These are phyloP conservation scores for Populus deltoides DNA, from an alignment of 345 rosid genomes.

Conservation along the genomic window DNA sequence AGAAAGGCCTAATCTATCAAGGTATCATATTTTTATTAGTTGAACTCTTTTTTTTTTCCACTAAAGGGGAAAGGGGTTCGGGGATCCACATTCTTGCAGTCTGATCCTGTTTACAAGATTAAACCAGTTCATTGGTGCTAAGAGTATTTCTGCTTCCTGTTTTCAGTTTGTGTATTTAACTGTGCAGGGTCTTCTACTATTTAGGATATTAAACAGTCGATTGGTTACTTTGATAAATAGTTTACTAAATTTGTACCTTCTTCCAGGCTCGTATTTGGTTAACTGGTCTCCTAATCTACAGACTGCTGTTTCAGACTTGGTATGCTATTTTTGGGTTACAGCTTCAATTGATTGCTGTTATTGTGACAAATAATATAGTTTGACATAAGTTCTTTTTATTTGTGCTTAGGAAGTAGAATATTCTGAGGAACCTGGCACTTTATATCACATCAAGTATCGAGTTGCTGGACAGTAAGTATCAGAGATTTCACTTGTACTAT, in stretches of 20 bases:
- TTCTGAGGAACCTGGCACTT: constrained; percentile 85
- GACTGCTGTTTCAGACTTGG: constrained; percentile 99
- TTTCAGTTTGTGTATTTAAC: not conserved
- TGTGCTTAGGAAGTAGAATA: constrained; percentile 87
- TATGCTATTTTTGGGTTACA: constrained; percentile 38
- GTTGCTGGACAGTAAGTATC: constrained; percentile 93
- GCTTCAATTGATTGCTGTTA: constrained; percentile 4
- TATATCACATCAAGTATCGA: constrained; percentile 89
- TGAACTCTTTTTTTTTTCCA: not conserved
- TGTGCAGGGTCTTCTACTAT: not conserved
- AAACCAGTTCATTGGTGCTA: not conserved
- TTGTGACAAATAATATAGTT: not conserved
- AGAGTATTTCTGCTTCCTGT: not conserved
- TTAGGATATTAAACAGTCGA: not conserved
- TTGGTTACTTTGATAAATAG: constrained; percentile 7
- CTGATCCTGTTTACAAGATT: not conserved
- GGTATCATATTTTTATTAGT: constrained; percentile 32
- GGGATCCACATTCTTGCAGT: not conserved
- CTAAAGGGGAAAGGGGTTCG: too few relatives aligned
- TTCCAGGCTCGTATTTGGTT: constrained; percentile 94
- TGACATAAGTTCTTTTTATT: constrained; percentile 7
- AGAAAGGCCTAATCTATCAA: constrained; percentile 93
- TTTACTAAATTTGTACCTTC: constrained; percentile 15
- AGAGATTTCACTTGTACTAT: too few relatives aligned
- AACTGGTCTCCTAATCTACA: constrained; percentile 98